Base-by-base conservation (phyloP, 371 early-diverging fungal genomes). In the Mycotypha africana region DNA sequence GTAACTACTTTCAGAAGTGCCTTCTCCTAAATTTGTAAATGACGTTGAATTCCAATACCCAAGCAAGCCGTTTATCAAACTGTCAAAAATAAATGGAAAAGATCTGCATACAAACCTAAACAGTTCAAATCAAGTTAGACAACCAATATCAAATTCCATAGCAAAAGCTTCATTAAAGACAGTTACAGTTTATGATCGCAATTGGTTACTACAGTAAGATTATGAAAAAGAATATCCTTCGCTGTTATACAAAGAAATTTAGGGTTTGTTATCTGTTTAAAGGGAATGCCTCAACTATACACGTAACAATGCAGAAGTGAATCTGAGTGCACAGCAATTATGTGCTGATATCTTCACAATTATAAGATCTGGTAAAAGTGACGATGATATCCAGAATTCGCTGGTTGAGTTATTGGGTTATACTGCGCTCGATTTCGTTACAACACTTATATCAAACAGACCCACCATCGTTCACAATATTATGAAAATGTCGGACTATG, bases 371-470 rank as follows among this genome's bases (percentile, higher is more conserved):
- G 68, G 66, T 25, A 62, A 67, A 35, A 58, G 55, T 44, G 83
- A 84, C 48, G 81, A 81, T 34, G 74, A 60, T 28, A 81, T 86
- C 26, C 82, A 88, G 49, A 70, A 62, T 11, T 57, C 65, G 23
- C 63, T 91, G 16, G 72, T 91, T 4, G 90, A 91, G 51, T 57
- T 86, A 0, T 64, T 91, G n/a, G 92, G 92, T 1, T 87, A 68
- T 53, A 85, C 86, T 23, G 79, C 78, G 19, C 58, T 91, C 33
- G 85, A 88, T 28, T 75, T 89, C 32, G 74, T 88, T 20, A 63
- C 76, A 0, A 65, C 56, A 0, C 53, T 84, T 4, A 57, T 84
- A 10, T 49, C 70, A 3, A 65, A 77, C 51, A 67, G 82, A 12
- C 45, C 59, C 1, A 60, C 54, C 11, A 66, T 79, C 35, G 75